Base-by-base conservation (phyloP, 2,329 filamentous ascomycete genomes). In the Plenodomus biglobosus region DNA sequence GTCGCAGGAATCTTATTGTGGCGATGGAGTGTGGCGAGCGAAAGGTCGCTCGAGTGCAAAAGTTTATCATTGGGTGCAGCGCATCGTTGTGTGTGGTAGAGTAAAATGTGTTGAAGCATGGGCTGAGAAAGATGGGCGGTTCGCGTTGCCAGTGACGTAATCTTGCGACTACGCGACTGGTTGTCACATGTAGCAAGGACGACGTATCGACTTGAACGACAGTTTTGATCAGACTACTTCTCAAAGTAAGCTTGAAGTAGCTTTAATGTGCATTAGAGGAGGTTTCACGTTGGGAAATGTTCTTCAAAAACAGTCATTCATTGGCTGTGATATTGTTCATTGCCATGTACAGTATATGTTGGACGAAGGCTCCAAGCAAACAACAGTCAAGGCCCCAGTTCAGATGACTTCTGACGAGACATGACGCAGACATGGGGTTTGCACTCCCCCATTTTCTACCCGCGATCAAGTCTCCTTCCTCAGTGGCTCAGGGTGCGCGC, bases 401-500 rank as follows among this genome's bases (percentile, higher is more conserved):
- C n/a, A n/a, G n/a, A n/a, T n/a, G n/a, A n/a, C n/a, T n/a, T n/a
- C n/a, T n/a, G n/a, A n/a, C n/a, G n/a, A n/a, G n/a, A n/a, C n/a
- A n/a, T n/a, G n/a, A n/a, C n/a, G n/a, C n/a, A n/a, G n/a, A n/a
- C n/a, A n/a, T 24, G 22, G 6, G 22, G 6, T 5, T 24, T 24
- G 6, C 22, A 24, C 22, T 5, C 22, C 5, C 22, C 22, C 6
- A 7, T 18, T 13, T 16, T 22, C 24, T 53, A 55, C 4, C 52
- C 48, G 47, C n/a, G n/a, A n/a, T n/a, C n/a, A n/a, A n/a, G n/a
- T n/a, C n/a, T 55, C 51, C 40, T 50, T 53, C 48, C 79, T 76
- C 24, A 82, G 83, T 30, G 82, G 80, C 55, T 88, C 81, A 13
- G 92, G 88, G 73, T 90, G 85, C 55, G 92, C 87, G 56, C 92